phyloP scores from a whole-genome alignment of 306 rosid genomes.

The Corylus heterophylla region DNA sequence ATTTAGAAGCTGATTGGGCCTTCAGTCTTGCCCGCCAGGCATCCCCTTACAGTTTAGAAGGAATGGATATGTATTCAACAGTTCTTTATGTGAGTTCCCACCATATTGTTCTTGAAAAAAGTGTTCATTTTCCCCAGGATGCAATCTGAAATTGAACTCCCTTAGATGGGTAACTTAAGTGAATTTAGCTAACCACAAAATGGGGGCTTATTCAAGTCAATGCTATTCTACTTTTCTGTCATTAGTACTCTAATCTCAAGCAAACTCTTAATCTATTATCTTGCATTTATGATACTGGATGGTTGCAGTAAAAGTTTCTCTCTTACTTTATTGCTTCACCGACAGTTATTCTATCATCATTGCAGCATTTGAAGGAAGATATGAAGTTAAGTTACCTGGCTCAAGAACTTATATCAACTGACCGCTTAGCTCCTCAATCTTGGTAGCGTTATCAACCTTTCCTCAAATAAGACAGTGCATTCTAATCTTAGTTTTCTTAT shows the following conservation, averaged over 20 bases:
- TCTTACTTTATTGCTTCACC: conserved; percentile 26
- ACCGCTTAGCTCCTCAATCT: conserved; percentile 94
- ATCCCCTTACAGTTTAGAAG: conserved; percentile 87
- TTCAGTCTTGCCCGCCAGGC: conserved; percentile 81
- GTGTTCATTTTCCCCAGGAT: neutral
- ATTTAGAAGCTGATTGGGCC: conserved; percentile 86
- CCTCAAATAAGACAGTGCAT: neutral
- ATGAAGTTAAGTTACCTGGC: conserved; percentile 97
- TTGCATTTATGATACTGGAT: neutral
- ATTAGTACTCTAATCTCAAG: neutral
- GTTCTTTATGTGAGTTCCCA: conserved; percentile 87
- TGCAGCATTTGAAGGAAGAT: conserved; percentile 99
- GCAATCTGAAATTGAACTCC: neutral
- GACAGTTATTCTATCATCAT: conserved; percentile 26
- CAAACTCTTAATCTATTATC: neutral
- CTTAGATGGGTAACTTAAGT: conserved; percentile 12
- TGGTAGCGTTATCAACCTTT: conserved; percentile 58
- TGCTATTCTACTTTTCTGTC: neutral
- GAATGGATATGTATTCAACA: conserved; percentile 95
- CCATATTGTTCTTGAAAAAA: conserved; percentile 15
- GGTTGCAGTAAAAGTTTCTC: conserved; percentile 16
- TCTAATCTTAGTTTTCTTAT: neutral
- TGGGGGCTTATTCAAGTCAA: too few species aligned
- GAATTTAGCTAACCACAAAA: neutral
- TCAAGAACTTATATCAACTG: conserved; percentile 84